Conservation (phyloP, 2,329 filamentous ascomycete species). For the Cladosporium velox region DNA sequence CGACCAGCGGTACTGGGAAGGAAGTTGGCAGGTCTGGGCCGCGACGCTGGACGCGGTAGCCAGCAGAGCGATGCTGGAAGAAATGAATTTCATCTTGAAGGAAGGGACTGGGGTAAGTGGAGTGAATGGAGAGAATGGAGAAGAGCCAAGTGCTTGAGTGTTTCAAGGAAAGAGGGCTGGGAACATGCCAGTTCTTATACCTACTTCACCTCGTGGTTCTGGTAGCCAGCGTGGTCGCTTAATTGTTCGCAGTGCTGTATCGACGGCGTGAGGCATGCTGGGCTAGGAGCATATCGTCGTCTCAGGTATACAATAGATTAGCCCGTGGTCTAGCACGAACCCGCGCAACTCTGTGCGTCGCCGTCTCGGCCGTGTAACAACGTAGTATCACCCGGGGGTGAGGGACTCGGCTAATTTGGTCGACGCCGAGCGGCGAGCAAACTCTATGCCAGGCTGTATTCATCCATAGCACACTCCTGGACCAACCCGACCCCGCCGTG, state of each 20-base stretch:
- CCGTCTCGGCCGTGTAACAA: slow-evolving; percentile 9
- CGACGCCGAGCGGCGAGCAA: neutral
- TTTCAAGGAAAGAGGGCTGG: slow-evolving; percentile 11
- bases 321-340: neutral
- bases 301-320: slow-evolving; percentile 14
- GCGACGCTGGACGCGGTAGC: slow-evolving; percentile 11
- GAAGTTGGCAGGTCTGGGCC: slow-evolving; percentile 50
- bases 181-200: slow-evolving; percentile 10
- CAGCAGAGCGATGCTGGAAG: slow-evolving; percentile 9
- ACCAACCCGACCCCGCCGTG: neutral
- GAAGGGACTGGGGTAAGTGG: neutral
- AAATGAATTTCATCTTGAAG: slow-evolving; percentile 11
- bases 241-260: neutral
- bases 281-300: slow-evolving; percentile 14
- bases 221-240: slow-evolving; percentile 6
- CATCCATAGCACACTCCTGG: neutral
- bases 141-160: slow-evolving; percentile 17
- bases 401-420: slow-evolving; percentile 12
- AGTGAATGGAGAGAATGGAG: slow-evolving; percentile 5
- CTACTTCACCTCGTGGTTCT: slow-evolving; percentile 5
- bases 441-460: slow-evolving; percentile 1
- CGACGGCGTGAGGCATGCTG: neutral
- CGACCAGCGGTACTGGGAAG: slow-evolving; percentile 58
- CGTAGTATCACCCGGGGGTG: slow-evolving; percentile 1
- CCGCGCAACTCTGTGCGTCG: neutral